Percentiles rank a stretch among this genome's conserved stretches.
These are phyloP conservation scores for Melanopsichium pennsylvanicum DNA, from an alignment of 1,284 basidiomycete species.

Conservation along the genomic window DNA sequence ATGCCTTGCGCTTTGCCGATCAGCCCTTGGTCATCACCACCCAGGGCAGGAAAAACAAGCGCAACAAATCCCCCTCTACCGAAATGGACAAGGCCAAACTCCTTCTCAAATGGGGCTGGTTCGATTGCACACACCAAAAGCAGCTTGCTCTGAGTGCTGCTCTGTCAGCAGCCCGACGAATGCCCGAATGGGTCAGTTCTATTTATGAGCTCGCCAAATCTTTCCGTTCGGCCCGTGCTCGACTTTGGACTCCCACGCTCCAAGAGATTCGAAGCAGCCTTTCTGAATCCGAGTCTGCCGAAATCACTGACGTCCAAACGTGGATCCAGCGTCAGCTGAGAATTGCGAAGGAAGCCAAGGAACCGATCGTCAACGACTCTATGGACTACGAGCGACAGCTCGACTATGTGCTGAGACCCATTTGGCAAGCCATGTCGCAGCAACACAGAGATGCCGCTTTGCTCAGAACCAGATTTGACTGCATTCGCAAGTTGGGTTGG, in stretches of 20 bases:
- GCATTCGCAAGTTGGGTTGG: conserved; percentile 60
- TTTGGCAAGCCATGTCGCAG: conserved; percentile 37
- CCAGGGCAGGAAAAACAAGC: conserved; percentile 13
- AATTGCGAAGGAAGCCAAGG: no score
- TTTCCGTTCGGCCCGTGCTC: conserved; percentile 43
- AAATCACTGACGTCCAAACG: no score
- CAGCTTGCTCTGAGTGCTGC: no score
- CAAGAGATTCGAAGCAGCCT: conserved; percentile 25
- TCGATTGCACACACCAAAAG: conserved; percentile 5
- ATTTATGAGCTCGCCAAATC: conserved; percentile 25
- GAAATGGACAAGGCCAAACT: conserved; percentile 20
- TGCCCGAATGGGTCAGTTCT: conserved; percentile 18
- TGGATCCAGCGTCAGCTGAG: no score
- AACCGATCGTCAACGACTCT: no score
- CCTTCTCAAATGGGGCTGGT: conserved; percentile 40
- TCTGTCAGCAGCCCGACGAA: no score
- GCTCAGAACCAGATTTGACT: conserved; percentile 41
- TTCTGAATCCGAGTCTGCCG: not conserved
- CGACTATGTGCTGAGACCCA: conserved; percentile 35
- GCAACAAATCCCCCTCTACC: conserved; percentile 13
- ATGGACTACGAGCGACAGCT: conserved; percentile 45
- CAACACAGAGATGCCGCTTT: conserved; percentile 30
- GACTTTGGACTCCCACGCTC: conserved; percentile 37
- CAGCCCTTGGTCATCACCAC: not conserved
- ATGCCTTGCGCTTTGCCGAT: not conserved